These are phyloP conservation scores for Cytospora paraplurivora DNA, from an alignment of 2,329 filamentous ascomycete genomes.

Conservation along the genomic window DNA sequence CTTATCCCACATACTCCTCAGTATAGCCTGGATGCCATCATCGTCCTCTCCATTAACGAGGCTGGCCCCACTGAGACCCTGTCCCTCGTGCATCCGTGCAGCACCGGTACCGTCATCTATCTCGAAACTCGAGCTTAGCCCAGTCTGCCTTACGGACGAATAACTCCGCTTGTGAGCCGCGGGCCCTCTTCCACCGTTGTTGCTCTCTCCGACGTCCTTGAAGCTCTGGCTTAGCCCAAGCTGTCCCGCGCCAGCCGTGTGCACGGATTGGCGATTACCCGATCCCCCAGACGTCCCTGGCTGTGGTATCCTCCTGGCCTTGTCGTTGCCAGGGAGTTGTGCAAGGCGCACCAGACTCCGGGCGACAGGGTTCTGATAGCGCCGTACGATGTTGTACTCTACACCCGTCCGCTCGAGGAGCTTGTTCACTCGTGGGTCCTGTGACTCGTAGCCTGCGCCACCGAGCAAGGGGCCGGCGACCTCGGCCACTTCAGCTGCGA, in stretches of 20 bases:
- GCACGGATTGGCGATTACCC: slow-evolving; percentile 34
- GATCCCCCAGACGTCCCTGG: slow-evolving; percentile 35
- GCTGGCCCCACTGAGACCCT: slow-evolving; percentile 52
- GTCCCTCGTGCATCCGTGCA: slow-evolving; percentile 40
- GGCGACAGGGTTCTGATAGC: slow-evolving; percentile 71
- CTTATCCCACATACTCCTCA: slow-evolving; percentile 65
- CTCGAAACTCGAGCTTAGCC: slow-evolving; percentile 47
- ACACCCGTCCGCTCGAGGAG: slow-evolving; percentile 70
- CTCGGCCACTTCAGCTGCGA: slow-evolving; percentile 41
- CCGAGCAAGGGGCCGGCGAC: slow-evolving; percentile 52
- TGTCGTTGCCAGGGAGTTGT: slow-evolving; percentile 54
- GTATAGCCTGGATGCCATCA: slow-evolving; percentile 52
- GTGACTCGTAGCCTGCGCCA: slow-evolving; percentile 57
- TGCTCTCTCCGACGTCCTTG: slow-evolving; percentile 27
- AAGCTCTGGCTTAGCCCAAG: slow-evolving; percentile 46
- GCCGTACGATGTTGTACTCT: slow-evolving; percentile 73
- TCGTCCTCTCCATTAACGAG: slow-evolving; percentile 53
- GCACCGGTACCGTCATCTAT: slow-evolving; percentile 44
- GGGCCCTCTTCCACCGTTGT: slow-evolving; percentile 17
- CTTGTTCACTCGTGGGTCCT: slow-evolving; percentile 65
- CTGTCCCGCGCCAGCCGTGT: slow-evolving; percentile 35
- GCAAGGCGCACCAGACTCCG: slow-evolving; percentile 60
- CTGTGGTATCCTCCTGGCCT: slow-evolving; percentile 51
- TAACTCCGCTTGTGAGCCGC: slow-evolving; percentile 23
- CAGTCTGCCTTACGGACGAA: slow-evolving; percentile 27